Evolutionary conservation across 257 asterid species (phyloP).

Genomic region (Solanum bukasovii): DNA sequence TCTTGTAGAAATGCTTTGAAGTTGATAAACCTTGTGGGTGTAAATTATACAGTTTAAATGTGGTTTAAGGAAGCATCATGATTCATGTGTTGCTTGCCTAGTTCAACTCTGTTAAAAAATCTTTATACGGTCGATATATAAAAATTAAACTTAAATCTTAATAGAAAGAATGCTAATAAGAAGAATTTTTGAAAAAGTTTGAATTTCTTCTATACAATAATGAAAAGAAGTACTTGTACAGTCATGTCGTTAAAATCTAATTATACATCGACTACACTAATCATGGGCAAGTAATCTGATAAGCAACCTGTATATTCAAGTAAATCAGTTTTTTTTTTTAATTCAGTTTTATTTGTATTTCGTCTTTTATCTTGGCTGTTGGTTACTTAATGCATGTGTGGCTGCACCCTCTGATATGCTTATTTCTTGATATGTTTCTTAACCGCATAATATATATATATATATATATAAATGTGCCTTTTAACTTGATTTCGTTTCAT

Average conservation of each 20-base stretch:
- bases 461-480: too few species aligned
- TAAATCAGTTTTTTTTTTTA: background rate
- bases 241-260: background rate
- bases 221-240: background rate
- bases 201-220: background rate
- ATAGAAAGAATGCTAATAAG: background rate
- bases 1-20: background rate
- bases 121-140: background rate
- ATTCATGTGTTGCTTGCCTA: background rate
- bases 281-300: background rate
- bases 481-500: too few species aligned
- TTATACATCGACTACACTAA: background rate
- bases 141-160: background rate
- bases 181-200: background rate
- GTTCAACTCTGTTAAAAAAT: background rate
- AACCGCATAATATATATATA: too few species aligned
- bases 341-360: too few species aligned
- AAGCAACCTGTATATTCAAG: background rate
- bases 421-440: too few species aligned
- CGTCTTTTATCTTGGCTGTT: background rate
- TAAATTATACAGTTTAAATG: background rate
- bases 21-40: background rate
- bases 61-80: background rate
- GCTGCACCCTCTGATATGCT: background rate
- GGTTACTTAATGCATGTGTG: background rate